phyloP scores from a whole-genome alignment of 108 stramenopile species.

The Skeletonema tropicum region DNA sequence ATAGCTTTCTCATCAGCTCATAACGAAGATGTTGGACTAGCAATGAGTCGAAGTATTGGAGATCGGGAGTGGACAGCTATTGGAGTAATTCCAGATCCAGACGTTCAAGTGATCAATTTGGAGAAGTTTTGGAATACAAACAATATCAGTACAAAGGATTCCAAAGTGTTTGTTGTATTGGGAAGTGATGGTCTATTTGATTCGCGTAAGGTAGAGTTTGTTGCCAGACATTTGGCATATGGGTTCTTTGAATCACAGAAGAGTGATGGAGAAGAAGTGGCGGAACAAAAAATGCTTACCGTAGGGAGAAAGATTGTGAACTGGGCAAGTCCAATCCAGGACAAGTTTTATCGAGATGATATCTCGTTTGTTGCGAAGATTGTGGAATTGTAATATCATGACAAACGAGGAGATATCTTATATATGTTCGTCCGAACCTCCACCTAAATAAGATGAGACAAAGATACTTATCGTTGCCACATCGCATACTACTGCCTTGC shows the following conservation, averaged over 20 bases:
- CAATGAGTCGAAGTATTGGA: conserved; percentile 77
- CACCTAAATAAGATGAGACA: too few relatives aligned
- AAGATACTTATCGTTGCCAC: too few relatives aligned
- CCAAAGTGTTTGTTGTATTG: conserved; percentile 57
- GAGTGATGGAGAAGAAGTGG: background rate
- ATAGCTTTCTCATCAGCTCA: conserved; percentile 41
- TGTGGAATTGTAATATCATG: conserved; percentile 18
- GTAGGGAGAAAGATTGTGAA: conserved; percentile 27
- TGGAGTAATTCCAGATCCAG: conserved; percentile 77
- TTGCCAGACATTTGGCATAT: conserved; percentile 57
- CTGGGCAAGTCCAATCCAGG: conserved; percentile 39
- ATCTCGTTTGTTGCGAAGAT: conserved; percentile 44
- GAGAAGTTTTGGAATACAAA: conserved; percentile 22
- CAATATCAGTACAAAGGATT: conserved; percentile 8
- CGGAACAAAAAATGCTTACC: conserved; percentile 19
- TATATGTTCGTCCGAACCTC: too few relatives aligned
- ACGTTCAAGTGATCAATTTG: conserved; percentile 60
- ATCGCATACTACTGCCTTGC: too few relatives aligned
- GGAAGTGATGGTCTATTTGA: conserved; percentile 82
- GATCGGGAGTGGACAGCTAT: conserved; percentile 66
- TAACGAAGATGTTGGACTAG: conserved; percentile 64
- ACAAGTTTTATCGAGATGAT: conserved; percentile 47
- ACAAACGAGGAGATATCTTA: too few relatives aligned
- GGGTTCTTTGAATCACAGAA: conserved; percentile 37
- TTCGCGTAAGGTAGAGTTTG: conserved; percentile 52